Percentiles rank a stretch among this genome's conserved stretches.
phyloP scores from a whole-genome alignment of 495 filamentous ascomycete species.

The Friedmanniomyces simplex region DNA sequence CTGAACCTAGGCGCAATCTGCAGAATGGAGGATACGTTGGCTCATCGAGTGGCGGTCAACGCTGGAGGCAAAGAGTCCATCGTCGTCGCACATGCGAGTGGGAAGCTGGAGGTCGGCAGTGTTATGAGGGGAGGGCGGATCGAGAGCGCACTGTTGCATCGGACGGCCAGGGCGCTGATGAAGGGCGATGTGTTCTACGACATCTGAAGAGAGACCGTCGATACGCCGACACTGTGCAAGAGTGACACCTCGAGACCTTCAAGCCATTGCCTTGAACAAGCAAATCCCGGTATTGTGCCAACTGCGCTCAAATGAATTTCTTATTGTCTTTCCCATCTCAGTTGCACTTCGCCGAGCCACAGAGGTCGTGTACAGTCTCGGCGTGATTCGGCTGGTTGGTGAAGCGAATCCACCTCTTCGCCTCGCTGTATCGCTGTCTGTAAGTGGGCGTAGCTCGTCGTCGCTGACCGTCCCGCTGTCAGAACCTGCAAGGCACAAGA shows the following conservation, averaged over 20 bases:
- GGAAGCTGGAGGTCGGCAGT: conserved; percentile 9
- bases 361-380: not conserved
- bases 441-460: too few relatives aligned
- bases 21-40: conserved; percentile 3
- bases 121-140: conserved; percentile 8
- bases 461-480: too few relatives aligned
- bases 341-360: not conserved
- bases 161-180: conserved; percentile 14
- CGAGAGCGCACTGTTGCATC: conserved; percentile 11
- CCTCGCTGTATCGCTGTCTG: too few relatives aligned
- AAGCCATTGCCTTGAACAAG: too few relatives aligned
- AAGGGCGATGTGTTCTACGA: conserved; percentile 11
- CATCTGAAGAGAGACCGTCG: not conserved
- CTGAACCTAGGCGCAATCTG: conserved; percentile 13
- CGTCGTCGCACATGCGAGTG: conserved; percentile 14
- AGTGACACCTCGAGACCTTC: too few relatives aligned
- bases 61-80: not conserved
- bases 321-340: not conserved
- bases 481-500: too few relatives aligned
- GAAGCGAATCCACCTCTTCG: too few relatives aligned
- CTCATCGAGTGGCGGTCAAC: not conserved
- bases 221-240: too few relatives aligned
- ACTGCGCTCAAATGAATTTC: too few relatives aligned
- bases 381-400: too few relatives aligned
- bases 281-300: too few relatives aligned